These are phyloP conservation scores for Fomitopsis betulina DNA, from an alignment of 1,284 basidiomycete species.

Conservation along the genomic window DNA sequence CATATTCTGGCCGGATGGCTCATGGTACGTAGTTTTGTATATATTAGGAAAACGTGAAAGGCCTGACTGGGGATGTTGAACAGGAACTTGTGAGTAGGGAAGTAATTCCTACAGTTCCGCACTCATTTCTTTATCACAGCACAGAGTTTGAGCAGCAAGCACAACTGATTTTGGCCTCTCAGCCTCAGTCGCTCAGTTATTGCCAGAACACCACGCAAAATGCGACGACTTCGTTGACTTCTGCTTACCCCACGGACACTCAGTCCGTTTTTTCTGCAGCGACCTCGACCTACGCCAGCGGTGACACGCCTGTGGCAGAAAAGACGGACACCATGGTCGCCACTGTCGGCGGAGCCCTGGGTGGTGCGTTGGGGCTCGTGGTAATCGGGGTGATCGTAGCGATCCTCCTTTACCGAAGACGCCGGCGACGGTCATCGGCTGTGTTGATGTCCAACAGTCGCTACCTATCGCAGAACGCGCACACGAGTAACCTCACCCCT, in stretches of 20 bases:
- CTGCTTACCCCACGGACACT: too few relatives aligned
- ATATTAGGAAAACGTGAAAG: background rate
- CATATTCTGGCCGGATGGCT: background rate
- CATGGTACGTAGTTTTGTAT: background rate
- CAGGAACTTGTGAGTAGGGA: background rate
- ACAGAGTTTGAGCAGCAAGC: background rate
- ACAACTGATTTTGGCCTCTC: background rate
- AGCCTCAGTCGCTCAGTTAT: too few relatives aligned
- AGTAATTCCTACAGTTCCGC: background rate
- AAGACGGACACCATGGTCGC: background rate
- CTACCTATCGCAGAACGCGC: too few relatives aligned
- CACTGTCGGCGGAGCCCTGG: background rate
- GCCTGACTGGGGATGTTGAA: background rate
- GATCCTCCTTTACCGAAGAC: background rate
- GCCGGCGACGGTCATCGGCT: too few relatives aligned
- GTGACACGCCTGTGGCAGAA: too few relatives aligned
- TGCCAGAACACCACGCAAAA: too few relatives aligned
- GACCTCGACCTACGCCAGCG: too few relatives aligned
- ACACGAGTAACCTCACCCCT: too few relatives aligned
- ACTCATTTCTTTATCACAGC: background rate
- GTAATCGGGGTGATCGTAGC: background rate
- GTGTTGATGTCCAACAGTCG: too few relatives aligned
- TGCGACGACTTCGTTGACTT: too few relatives aligned
- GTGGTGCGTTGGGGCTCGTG: background rate
- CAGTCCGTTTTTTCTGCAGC: too few relatives aligned